Conservation (phyloP, 768 basidiomycete species). For the Porphyrellus cyaneotinctus region DNA sequence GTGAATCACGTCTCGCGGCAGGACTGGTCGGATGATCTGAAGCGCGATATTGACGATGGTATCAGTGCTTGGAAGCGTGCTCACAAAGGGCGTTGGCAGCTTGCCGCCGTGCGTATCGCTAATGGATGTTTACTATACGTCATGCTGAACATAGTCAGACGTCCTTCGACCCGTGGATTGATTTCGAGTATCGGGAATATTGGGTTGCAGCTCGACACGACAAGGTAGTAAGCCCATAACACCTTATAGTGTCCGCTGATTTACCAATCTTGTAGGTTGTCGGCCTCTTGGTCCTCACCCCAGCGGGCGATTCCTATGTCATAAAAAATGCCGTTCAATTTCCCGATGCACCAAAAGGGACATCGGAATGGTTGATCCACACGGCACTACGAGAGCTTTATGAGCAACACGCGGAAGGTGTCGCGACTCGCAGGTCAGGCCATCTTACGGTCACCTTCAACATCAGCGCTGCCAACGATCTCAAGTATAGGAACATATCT, state of each 20-base stretch:
- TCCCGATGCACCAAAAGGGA: conserved; percentile 50
- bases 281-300: conserved; percentile 49
- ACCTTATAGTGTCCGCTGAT: neutral
- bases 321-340: conserved; percentile 57
- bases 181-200: conserved; percentile 52
- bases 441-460: conserved; percentile 44
- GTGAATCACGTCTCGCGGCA: conserved; percentile 41
- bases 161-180: conserved; percentile 51
- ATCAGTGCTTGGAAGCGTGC: conserved; percentile 53
- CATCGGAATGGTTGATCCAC: conserved; percentile 50
- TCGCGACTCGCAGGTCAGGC: neutral
- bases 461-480: conserved; percentile 40
- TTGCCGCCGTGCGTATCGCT: conserved; percentile 40
- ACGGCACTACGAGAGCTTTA: conserved; percentile 42
- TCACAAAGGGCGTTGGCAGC: conserved; percentile 50
- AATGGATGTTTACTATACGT: neutral
- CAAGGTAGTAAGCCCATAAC: neutral
- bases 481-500: conserved; percentile 42
- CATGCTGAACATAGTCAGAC: conserved; percentile 27
- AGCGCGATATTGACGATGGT: conserved; percentile 45
- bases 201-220: conserved; percentile 46
- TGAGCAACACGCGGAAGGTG: conserved; percentile 22
- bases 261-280: conserved; percentile 30
- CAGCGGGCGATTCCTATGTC: conserved; percentile 43
- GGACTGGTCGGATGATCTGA: conserved; percentile 42